These are phyloP conservation scores for Pythium dissotocum DNA, from an alignment of 352 stramenopile genomes.

Conservation along the genomic window DNA sequence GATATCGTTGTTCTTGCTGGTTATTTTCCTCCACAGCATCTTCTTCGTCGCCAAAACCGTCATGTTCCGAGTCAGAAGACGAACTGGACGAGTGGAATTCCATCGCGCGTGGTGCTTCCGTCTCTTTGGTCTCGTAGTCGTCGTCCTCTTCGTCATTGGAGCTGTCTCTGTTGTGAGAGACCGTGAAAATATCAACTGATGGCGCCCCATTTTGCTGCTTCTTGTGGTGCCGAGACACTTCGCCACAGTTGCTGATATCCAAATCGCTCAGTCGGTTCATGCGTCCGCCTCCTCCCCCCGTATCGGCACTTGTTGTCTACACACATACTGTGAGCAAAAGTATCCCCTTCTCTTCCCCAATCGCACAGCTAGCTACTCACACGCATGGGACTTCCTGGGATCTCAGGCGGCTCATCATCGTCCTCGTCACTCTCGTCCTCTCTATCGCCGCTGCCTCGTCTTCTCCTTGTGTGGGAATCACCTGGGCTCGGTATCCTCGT, in stretches of 20 bases:
- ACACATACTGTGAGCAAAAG: not conserved
- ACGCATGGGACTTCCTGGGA: conserved; percentile 60
- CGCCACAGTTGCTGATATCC: conserved; percentile 10
- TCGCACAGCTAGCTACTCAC: conserved; percentile 19
- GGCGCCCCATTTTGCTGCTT: not conserved
- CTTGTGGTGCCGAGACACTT: conserved; percentile 3
- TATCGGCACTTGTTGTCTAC: not conserved
- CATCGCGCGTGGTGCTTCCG: conserved; percentile 48
- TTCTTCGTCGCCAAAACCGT: conserved; percentile 14
- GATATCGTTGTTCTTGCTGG: not conserved
- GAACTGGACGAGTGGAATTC: conserved; percentile 66
- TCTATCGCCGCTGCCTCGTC: not conserved
- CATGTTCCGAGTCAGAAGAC: conserved; percentile 42
- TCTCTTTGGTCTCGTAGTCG: conserved; percentile 63
- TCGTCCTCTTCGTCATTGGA: conserved; percentile 39
- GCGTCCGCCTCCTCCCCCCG: not conserved
- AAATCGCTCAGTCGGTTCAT: conserved; percentile 17
- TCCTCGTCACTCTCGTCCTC: conserved; percentile 22
- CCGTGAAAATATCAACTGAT: conserved; percentile 7
- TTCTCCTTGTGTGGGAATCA: not conserved
- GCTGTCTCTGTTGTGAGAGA: conserved; percentile 24
- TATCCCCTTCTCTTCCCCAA: no score
- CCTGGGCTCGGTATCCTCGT: not conserved
- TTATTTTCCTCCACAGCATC: conserved; percentile 11
- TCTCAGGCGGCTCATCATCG: conserved; percentile 63